Evolutionary conservation across 176 grass and related monocot genomes (phyloP).

Genomic region (Otatea glauca): DNA sequence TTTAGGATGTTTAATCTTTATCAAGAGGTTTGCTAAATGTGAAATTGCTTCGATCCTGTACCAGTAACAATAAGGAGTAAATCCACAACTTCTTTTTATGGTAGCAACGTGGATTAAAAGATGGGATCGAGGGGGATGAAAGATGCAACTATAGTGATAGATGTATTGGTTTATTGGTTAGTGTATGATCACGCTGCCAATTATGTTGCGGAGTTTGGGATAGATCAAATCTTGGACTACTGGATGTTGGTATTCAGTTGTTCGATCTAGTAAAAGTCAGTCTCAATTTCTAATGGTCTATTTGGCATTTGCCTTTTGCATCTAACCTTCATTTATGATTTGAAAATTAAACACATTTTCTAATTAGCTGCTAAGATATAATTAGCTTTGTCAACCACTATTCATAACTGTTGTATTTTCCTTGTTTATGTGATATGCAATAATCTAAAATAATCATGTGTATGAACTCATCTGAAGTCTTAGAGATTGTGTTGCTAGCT

Average conservation of each 20-base stretch:
- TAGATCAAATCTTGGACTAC: not conserved
- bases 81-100: not conserved
- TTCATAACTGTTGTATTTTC: not conserved
- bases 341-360: not conserved
- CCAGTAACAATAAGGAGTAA: not conserved
- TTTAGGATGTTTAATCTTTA: not conserved
- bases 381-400: not conserved
- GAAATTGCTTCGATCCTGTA: not conserved
- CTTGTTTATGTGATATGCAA: conserved; percentile 7
- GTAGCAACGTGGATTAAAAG: not conserved
- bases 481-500: not conserved
- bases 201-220: not conserved
- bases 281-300: not conserved
- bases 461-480: conserved; percentile 1
- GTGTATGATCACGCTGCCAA: not conserved
- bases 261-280: not conserved
- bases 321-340: not conserved
- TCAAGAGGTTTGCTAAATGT: not conserved
- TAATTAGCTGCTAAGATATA: not conserved
- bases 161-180: conserved; percentile 12
- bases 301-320: conserved; percentile 1
- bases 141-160: not conserved
- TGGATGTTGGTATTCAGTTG: not conserved
- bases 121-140: not conserved
- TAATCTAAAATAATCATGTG: not conserved